These are phyloP conservation scores for Terana coerulea DNA, from an alignment of 768 basidiomycete species.

Conservation along the genomic window DNA sequence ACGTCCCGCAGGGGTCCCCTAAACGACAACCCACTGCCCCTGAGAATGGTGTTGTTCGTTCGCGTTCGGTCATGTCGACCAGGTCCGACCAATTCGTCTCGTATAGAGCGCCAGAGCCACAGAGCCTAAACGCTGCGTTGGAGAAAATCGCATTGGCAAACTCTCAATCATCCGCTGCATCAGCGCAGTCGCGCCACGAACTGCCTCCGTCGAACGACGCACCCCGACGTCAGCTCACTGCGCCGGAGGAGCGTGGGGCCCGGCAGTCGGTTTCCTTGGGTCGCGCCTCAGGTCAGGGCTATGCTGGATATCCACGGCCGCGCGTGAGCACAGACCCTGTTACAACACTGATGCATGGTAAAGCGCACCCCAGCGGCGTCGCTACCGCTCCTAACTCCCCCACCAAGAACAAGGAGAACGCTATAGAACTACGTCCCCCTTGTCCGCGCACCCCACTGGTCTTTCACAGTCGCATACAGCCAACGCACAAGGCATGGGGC, in stretches of 20 bases:
- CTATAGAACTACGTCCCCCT: not conserved
- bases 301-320: not conserved
- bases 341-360: not conserved
- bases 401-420: not conserved
- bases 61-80: slow-evolving; percentile 53
- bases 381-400: slow-evolving; percentile 6
- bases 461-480: not conserved
- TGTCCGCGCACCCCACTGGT: not conserved
- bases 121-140: slow-evolving; percentile 69
- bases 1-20: not conserved
- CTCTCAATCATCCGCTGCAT: not conserved
- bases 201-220: not conserved
- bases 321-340: slow-evolving; percentile 8
- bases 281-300: slow-evolving; percentile 4
- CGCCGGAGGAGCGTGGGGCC: not conserved
- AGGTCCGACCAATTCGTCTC: slow-evolving; percentile 35
- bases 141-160: slow-evolving; percentile 48
- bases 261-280: slow-evolving; percentile 7
- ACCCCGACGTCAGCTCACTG: not conserved
- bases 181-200: not conserved
- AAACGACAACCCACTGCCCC: slow-evolving; percentile 4
- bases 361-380: not conserved
- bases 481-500: not conserved
- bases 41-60: slow-evolving; percentile 17
- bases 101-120: slow-evolving; percentile 53